Base-by-base conservation (phyloP, 768 basidiomycete genomes). In the Cystofilobasidium capitatum region DNA sequence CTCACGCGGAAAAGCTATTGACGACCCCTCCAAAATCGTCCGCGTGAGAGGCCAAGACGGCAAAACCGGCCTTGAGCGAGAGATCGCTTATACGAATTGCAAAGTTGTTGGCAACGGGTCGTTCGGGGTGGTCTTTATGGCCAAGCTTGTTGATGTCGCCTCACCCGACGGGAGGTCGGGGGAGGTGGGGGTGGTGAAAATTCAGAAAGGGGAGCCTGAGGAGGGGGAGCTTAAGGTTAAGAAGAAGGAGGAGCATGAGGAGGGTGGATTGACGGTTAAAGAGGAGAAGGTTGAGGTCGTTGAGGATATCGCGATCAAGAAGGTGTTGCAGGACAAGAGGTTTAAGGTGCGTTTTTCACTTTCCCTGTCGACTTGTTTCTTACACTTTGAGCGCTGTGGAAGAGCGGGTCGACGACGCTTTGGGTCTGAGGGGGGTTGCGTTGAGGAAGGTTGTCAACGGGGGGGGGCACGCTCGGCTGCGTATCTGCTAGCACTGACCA, bases 21-120 rank as follows among this genome's bases (percentile, higher is more conserved):
- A 98, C 81, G 94, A 99, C 81, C 91, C 94, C n/a, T 84, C 87
- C 79, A 89, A 89, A 81, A 83, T 96, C 75, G 87, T 94, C 81
- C 91, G 89, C 78, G 96, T 99, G 74, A 82, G 88, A 76, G 94
- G 93, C 67, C 89, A 88, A 70, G 88, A 93, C 74, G 96, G 96
- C 79, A 97, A 93, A 84, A 81, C 86, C 8, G 91, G 89, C 74
- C 88, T 89, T 59, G 86, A 88, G 70, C 83, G 83, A 74, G 88
- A 92, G 73, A 85, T 98, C 74, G 83, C 86, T 58, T 99, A 99
- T 81, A 96, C 89, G 73, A 92, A 89, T 78, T 94, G 89, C 83
- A 98, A 96, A 80, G 90, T 99, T 76, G 89, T 93, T 75, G 96
- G 96, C 65, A 98, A 99, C 76, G 96, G 96, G 78, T 94, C 91